Evolutionary conservation across 2,329 filamentous ascomycete species (phyloP), one percentile per base, ranked within the genome.

Genomic region (Colletotrichum sp.): DNA sequence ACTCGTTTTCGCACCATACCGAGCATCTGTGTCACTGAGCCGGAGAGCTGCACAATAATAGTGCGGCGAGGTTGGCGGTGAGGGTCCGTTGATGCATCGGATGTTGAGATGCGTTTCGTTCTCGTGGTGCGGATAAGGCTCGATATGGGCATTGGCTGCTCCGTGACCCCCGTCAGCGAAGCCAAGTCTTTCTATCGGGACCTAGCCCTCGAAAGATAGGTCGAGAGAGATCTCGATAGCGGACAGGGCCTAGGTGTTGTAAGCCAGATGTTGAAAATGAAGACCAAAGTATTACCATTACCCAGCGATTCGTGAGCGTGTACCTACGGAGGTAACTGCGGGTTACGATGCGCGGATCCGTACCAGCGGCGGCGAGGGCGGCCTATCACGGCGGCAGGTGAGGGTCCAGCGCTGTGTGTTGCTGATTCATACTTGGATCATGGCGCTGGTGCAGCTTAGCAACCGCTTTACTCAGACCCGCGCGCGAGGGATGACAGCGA

Each of bases 401-500:
- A 39, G 64, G 39, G 70, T 65, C 43, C 48, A 28, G 21, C 48
- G 36, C 48, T 76, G 65, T 65, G 59, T 65, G 74, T 57, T 74
- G 74, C 74, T 76, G 70, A 74, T 73, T 76, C 69, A 75, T 67
- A 57, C n/a, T 59, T 63, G 32, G 63, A 63, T 64, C 43, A 73
- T 68, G 63, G 63, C 28, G 64, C 59, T 32, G 32, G 32, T 16
- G 57, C 30, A 73, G 70, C 73, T 75, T 68, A 75, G 68, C 72
- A 71, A 74, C 60, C 12, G 57, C 70, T 73, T 65, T 55, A 65
- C 70, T 73, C 57, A 68, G 57, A 68, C 73, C 69, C 72, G 67
- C 72, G 68, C 68, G 68, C 68, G 24, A 63, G 67, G 59, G 43
- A 52, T 60, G 43, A 26, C 71, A 63, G 30, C 18, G 26, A 32